These are phyloP conservation scores for Acanthochlamys bracteata DNA, from an alignment of 106 monocot genomes.

Conservation along the genomic window DNA sequence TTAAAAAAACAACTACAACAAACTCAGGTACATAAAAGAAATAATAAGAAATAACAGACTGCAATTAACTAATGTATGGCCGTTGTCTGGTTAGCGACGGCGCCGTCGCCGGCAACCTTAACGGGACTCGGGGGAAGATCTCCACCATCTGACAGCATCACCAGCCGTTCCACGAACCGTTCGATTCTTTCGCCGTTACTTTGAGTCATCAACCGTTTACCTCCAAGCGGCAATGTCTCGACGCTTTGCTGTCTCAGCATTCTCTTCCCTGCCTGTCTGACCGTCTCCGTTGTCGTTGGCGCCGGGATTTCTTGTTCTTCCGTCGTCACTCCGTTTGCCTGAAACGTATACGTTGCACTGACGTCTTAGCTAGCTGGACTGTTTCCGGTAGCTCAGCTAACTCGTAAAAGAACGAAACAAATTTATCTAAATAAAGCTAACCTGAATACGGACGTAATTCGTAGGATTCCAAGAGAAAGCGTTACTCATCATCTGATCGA, in stretches of 20 bases:
- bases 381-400: too few relatives aligned
- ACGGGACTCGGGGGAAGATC: neutral
- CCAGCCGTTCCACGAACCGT: constrained; percentile 5
- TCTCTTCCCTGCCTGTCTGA: constrained; percentile 13
- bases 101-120: neutral
- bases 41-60: too few relatives aligned
- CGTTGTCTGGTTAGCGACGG: neutral
- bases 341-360: too few relatives aligned
- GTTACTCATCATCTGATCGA: constrained; percentile 34
- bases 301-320: neutral
- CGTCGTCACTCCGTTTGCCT: constrained; percentile 18
- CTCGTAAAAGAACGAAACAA: neutral
- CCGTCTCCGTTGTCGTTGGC: neutral
- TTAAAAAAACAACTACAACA: too few relatives aligned
- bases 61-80: too few relatives aligned
- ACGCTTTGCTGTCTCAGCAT: constrained; percentile 26
- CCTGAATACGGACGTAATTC: constrained; percentile 31
- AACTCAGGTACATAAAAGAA: too few relatives aligned
- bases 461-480: constrained; percentile 25
- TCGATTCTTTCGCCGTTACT: constrained; percentile 25
- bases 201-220: constrained; percentile 26
- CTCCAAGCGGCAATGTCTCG: constrained; percentile 33
- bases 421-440: neutral
- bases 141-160: neutral
- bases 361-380: too few relatives aligned